Evolutionary conservation across 371 early-diverging fungal genomes (phyloP).

Genomic region (Mucor lusitanicus): DNA sequence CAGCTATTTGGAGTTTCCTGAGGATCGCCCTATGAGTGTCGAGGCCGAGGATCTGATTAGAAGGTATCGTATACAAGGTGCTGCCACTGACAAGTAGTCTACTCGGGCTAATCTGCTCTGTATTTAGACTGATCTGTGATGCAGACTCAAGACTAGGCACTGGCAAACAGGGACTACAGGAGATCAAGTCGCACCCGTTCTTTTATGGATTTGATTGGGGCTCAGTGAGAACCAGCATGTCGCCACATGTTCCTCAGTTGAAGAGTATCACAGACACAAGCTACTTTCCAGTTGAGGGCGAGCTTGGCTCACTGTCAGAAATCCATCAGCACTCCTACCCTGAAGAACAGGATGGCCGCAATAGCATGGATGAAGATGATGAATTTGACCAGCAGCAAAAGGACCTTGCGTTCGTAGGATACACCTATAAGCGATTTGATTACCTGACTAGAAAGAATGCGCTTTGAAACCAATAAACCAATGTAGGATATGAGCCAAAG

Average conservation of each 20-base stretch:
- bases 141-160: conserved; percentile 76
- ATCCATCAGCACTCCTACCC: not conserved
- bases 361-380: not conserved
- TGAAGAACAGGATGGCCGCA: not conserved
- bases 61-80: not conserved
- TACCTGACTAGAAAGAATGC: not conserved
- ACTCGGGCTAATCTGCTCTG: not conserved
- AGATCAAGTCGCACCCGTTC: conserved; percentile 94
- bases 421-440: not conserved
- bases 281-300: conserved; percentile 92
- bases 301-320: not conserved
- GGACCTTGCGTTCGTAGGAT: not conserved
- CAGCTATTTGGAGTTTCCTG: conserved; percentile 86
- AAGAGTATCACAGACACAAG: conserved; percentile 95
- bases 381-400: not conserved
- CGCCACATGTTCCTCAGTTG: conserved; percentile 95
- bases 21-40: conserved; percentile 87
- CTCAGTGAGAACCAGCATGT: conserved; percentile 61
- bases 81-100: not conserved
- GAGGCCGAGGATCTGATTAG: conserved; percentile 91
- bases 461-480: not conserved
- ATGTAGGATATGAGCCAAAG: not conserved
- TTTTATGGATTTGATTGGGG: conserved; percentile 96
- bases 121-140: conserved; percentile 85
- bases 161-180: conserved; percentile 69